These are phyloP conservation scores for Boletus sp. DNA, from an alignment of 1,284 basidiomycete genomes.

Conservation along the genomic window DNA sequence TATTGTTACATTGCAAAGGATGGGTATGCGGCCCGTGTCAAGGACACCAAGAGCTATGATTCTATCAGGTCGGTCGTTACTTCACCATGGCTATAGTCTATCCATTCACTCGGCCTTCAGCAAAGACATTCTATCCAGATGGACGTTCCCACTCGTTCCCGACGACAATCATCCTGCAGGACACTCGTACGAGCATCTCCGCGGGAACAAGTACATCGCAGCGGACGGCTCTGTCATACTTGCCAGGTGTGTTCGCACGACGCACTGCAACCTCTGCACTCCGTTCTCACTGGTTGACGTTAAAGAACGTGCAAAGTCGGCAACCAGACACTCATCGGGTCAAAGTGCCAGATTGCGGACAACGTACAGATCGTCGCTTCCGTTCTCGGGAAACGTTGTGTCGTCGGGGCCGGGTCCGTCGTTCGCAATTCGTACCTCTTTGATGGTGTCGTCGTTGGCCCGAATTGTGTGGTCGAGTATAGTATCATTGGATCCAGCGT, in stretches of 20 bases:
- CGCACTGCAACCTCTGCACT: not conserved
- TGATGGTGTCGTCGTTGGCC: constrained; percentile 75
- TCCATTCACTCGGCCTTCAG: constrained; percentile 38
- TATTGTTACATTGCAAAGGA: constrained; percentile 83
- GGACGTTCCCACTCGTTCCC: constrained; percentile 93
- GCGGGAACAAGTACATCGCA: constrained; percentile 85
- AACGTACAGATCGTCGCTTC: constrained; percentile 63
- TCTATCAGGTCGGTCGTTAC: constrained; percentile 61
- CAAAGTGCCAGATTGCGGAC: constrained; percentile 60
- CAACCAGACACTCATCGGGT: constrained; percentile 78
- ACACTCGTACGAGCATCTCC: constrained; percentile 75
- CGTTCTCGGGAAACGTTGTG: constrained; percentile 73
- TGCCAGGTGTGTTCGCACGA: constrained; percentile 53
- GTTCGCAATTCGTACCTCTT: constrained; percentile 81
- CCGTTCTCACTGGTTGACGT: not conserved
- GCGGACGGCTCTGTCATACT: constrained; percentile 69
- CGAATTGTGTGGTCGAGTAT: constrained; percentile 67
- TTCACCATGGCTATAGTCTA: not conserved
- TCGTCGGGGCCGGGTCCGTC: constrained; percentile 58
- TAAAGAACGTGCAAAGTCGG: constrained; percentile 77
- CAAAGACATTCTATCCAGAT: constrained; percentile 87
- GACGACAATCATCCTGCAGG: constrained; percentile 88
- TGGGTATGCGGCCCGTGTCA: constrained; percentile 85
- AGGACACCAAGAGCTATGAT: constrained; percentile 87
- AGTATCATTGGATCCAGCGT: constrained; percentile 81